Base-by-base conservation (phyloP, 306 rosid genomes). In the Vigna trinervia region DNA sequence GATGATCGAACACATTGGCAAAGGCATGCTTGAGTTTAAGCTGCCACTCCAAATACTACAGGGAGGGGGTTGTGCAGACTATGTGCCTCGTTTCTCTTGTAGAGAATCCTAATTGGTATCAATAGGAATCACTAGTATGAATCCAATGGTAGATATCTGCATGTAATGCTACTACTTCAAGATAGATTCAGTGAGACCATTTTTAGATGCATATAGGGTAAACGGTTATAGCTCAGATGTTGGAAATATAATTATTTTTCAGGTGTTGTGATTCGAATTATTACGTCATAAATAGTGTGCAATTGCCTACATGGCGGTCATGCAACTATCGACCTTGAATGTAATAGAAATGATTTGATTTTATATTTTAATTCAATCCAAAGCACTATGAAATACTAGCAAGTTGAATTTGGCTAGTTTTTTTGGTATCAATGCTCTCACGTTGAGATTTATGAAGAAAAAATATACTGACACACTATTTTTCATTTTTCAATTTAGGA, bases 41-140 rank as follows among this genome's bases (percentile, higher is more conserved):
- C 66, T 72, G 60, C 50, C 53, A 26, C 74, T 15, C 32, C 43
- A 73, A 76, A 71, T 66, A 72, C 77, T 76, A 26, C 52, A 68
- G 68, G 43, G 26, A 28, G 20, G n/a, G 22, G 67, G 61, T 19
- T 60, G 73, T 52, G 56, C 74, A 6, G n/a, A 71, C 15, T 53
- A 22, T 22, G 34, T 71, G 57, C 34, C 13, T 70, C 13, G 74
- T 76, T 61, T 52, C 45, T 54, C 14, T 34, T 34, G 17, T 78
- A 41, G 82, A 69, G 71, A 74, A 67, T 38, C 56, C 47, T 46
- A 82, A 65, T 60, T 75, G 19, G 47, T 11, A 45, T 48, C 62
- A 5, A 41, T 74, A 15, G 81, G 54, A 51, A 58, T 34, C 32
- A 23, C 46, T 12, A 51, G 23, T 57, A 71, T 47, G 59, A 47